phyloP scores from a whole-genome alignment of 352 stramenopile genomes.

The Globisporangium solare region DNA sequence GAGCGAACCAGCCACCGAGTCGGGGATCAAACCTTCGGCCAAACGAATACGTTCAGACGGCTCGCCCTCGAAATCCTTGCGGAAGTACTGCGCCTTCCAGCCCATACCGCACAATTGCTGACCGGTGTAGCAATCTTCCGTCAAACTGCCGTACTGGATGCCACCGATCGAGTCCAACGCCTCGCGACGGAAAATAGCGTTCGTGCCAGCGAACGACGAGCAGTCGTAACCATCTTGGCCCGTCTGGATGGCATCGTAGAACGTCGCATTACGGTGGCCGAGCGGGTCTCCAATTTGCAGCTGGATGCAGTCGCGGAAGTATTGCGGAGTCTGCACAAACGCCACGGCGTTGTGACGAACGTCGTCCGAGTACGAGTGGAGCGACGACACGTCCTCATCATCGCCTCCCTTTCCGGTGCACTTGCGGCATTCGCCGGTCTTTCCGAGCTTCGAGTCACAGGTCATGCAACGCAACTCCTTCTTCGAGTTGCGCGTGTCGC shows the following conservation, averaged over 20 bases:
- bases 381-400: conserved; percentile 32
- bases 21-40: conserved; percentile 54
- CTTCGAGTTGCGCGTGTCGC: conserved; percentile 64
- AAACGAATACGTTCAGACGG: conserved; percentile 60
- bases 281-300: conserved; percentile 79
- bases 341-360: conserved; percentile 21
- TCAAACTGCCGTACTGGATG: conserved; percentile 83
- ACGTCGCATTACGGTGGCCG: conserved; percentile 78
- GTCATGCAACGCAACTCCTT: conserved; percentile 74
- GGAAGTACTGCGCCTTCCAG: conserved; percentile 74
- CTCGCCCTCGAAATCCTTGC: conserved; percentile 72
- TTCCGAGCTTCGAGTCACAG: conserved; percentile 69
- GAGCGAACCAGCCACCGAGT: conserved; percentile 54
- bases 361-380: conserved; percentile 80
- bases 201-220: conserved; percentile 74
- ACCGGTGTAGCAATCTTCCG: conserved; percentile 80
- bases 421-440: conserved; percentile 69
- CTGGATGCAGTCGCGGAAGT: conserved; percentile 83
- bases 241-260: conserved; percentile 86
- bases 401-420: conserved; percentile 50
- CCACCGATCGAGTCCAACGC: conserved; percentile 83
- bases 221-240: conserved; percentile 83
- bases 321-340: conserved; percentile 71
- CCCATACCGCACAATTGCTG: conserved; percentile 70
- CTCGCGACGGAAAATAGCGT: conserved; percentile 76